Evolutionary conservation across 2,329 filamentous ascomycete species (phyloP).

Genomic region (Fusarium sp.): DNA sequence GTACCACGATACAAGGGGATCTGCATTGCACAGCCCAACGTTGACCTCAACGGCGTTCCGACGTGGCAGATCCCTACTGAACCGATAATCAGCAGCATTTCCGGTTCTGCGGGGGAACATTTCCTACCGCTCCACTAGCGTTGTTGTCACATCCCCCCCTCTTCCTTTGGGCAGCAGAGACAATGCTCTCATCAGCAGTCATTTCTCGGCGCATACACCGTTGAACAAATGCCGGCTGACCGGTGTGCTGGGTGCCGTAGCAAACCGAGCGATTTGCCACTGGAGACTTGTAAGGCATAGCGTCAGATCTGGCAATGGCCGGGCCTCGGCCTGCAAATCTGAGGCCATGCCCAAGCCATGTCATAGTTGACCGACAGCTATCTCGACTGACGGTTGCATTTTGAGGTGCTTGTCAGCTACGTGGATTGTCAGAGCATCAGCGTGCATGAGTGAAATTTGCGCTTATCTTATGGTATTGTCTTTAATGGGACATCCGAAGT

Average conservation of each 20-base stretch:
- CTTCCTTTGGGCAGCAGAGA: not conserved
- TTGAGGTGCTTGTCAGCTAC: not conserved
- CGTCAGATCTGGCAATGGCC: constrained; percentile 3
- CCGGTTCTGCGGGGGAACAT: not conserved
- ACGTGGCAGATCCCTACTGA: constrained; percentile 10
- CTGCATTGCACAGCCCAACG: not conserved
- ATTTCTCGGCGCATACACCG: not conserved
- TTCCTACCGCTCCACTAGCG: not conserved
- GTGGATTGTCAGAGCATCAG: not conserved
- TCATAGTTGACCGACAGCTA: not conserved
- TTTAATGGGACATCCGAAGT: not conserved
- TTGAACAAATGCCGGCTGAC: not conserved
- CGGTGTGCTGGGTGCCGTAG: not conserved
- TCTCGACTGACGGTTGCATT: not conserved
- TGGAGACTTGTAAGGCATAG: not conserved
- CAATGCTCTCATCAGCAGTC: not conserved
- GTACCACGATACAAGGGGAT: not conserved
- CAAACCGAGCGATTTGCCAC: not conserved
- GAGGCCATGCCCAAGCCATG: not conserved
- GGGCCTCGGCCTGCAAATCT: not conserved
- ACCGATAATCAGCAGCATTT: not conserved
- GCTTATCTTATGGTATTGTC: not conserved
- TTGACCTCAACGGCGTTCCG: not conserved
- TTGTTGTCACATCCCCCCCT: not conserved
- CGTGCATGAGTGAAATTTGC: not conserved